Conservation (phyloP, 345 rosid genomes). For the Aquilaria malaccensis region DNA sequence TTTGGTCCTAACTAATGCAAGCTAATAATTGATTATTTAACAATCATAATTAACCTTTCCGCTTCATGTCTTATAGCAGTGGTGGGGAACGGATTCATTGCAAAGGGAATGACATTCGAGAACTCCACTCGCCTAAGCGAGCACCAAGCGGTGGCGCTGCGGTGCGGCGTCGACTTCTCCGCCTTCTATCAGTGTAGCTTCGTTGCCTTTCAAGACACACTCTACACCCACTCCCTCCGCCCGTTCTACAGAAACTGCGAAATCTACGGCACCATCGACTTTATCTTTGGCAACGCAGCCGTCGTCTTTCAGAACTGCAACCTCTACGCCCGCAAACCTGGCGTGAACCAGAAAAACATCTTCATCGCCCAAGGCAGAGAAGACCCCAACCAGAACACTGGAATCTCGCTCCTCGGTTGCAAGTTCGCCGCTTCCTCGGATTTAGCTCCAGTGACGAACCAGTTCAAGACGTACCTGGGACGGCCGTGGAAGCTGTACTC, state of each 20-base stretch:
- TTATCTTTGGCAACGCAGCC: constrained; percentile 69
- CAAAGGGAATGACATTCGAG: constrained; percentile 65
- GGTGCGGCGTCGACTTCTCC: constrained; percentile 61
- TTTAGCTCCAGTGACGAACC: constrained; percentile 39
- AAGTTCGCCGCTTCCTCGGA: constrained; percentile 63
- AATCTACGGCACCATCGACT: constrained; percentile 69
- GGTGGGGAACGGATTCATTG: constrained; percentile 67
- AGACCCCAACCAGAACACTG: constrained; percentile 47
- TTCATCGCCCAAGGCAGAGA: constrained; percentile 75
- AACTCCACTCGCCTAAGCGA: constrained; percentile 70
- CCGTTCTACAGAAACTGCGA: constrained; percentile 78
- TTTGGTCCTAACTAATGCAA: too few relatives aligned
- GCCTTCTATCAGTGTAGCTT: constrained; percentile 71
- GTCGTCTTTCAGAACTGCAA: constrained; percentile 64
- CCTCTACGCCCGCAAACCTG: constrained; percentile 69
- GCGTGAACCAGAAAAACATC: constrained; percentile 37
- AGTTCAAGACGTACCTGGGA: constrained; percentile 52
- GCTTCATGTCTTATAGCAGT: constrained; percentile 29
- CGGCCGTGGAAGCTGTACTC: constrained; percentile 80
- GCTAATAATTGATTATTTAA: too few relatives aligned
- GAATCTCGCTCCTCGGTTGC: constrained; percentile 53
- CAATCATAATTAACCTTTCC: too few relatives aligned
- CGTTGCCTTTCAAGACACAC: constrained; percentile 71
- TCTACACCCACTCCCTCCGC: constrained; percentile 54
- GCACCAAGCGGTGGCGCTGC: constrained; percentile 84